Conservation (phyloP, 768 basidiomycete genomes). For the Boletellus ananiceps region DNA sequence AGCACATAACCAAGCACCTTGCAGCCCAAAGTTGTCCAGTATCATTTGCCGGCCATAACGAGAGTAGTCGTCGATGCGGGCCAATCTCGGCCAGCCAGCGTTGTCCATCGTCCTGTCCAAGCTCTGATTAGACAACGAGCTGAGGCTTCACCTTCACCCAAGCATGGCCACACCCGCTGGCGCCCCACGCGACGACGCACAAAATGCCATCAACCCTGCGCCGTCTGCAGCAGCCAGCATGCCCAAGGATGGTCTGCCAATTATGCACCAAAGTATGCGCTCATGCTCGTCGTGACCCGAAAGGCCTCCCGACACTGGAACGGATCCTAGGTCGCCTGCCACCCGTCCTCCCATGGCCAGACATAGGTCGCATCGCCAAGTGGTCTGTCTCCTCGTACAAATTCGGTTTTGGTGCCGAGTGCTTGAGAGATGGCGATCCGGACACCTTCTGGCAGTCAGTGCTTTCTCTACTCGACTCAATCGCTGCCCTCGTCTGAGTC, state of each 20-base stretch:
- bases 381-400: slow-evolving; percentile 98
- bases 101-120: slow-evolving; percentile 6
- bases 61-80: slow-evolving; percentile 65
- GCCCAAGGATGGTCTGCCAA: slow-evolving; percentile 35
- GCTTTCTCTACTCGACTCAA: not conserved
- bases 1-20: slow-evolving; percentile 44
- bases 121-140: too few species aligned
- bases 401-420: slow-evolving; percentile 93
- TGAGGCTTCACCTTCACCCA: not conserved
- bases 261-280: slow-evolving; percentile 35
- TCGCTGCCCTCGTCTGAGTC: not conserved
- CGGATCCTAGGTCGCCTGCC: slow-evolving; percentile 33
- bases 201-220: slow-evolving; percentile 11
- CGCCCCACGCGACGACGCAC: slow-evolving; percentile 11
- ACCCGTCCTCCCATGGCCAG: slow-evolving; percentile 64
- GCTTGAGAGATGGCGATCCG: slow-evolving; percentile 81
- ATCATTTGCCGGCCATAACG: slow-evolving; percentile 98
- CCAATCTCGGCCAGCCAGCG: slow-evolving; percentile 22
- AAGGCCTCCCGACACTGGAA: not conserved
- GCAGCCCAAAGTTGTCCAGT: slow-evolving; percentile 78
- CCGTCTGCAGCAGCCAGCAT: slow-evolving; percentile 12
- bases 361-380: slow-evolving; percentile 82
- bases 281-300: not conserved
- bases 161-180: slow-evolving; percentile 15
- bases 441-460: slow-evolving; percentile 98